These are phyloP conservation scores for Didymella sp. DNA, from an alignment of 2,329 filamentous ascomycete species.

Conservation along the genomic window DNA sequence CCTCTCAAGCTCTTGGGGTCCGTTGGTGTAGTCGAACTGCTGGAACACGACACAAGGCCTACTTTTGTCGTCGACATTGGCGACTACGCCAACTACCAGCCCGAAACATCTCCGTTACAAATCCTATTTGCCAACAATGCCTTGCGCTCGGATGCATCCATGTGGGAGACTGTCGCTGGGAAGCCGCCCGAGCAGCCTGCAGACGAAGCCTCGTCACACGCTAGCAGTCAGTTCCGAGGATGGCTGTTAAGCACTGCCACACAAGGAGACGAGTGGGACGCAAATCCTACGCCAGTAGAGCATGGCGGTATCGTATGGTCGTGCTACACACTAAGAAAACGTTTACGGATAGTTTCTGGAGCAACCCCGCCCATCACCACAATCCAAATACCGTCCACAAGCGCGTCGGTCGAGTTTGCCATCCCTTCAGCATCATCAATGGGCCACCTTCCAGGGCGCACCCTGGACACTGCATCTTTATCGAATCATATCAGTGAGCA, in stretches of 20 bases:
- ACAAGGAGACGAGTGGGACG: conserved; percentile 61
- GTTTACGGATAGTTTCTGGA: conserved; percentile 73
- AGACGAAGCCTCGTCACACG: conserved; percentile 48
- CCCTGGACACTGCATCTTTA: conserved; percentile 19
- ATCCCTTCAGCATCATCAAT: conserved; percentile 36
- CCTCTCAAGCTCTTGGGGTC: conserved; percentile 65
- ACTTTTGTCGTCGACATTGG: conserved; percentile 76
- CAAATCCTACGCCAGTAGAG: conserved; percentile 56
- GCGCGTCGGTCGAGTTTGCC: conserved; percentile 41
- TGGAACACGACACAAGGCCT: conserved; percentile 78
- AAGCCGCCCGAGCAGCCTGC: conserved; percentile 40
- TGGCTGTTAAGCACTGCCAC: conserved; percentile 69
- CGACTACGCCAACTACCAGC: conserved; percentile 62
- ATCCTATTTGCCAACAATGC: conserved; percentile 74
- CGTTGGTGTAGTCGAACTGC: conserved; percentile 72
- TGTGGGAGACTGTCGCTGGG: conserved; percentile 65
- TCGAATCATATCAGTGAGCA: conserved; percentile 34
- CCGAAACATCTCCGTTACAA: conserved; percentile 58
- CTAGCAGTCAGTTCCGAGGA: conserved; percentile 65
- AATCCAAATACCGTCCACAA: conserved; percentile 42
- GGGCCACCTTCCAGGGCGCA: conserved; percentile 21
- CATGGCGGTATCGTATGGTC: conserved; percentile 75
- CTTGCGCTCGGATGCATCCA: conserved; percentile 63
- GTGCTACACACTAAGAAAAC: conserved; percentile 70
- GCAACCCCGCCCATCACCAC: conserved; percentile 19